Percentiles rank a stretch among this genome's conserved stretches.
Conservation (phyloP, 1,284 basidiomycete species). For the Caloboletus inedulis region DNA sequence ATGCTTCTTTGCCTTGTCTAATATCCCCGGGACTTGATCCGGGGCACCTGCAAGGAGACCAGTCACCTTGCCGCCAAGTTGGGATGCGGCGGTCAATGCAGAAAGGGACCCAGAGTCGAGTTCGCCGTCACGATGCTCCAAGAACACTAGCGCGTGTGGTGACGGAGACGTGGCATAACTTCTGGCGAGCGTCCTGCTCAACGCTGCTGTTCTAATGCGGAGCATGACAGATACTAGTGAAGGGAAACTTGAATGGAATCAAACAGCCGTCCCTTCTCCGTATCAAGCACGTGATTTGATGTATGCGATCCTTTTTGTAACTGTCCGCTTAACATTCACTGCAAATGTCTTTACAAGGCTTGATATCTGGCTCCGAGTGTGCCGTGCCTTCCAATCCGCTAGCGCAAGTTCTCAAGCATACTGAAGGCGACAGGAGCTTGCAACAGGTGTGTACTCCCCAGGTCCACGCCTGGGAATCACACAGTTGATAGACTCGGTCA, state of each 20-base stretch:
- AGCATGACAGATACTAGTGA: constrained; percentile 35
- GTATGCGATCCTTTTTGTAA: not conserved
- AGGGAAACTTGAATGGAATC: not conserved
- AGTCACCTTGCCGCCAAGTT: constrained; percentile 84
- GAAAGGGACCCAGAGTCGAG: constrained; percentile 86
- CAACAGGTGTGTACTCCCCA: constrained; percentile 60
- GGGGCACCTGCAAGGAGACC: constrained; percentile 83
- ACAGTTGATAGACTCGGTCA: constrained; percentile 28
- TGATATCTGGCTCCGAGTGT: constrained; percentile 92
- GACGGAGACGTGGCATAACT: constrained; percentile 54
- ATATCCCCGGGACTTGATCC: constrained; percentile 64
- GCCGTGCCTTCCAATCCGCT: constrained; percentile 84
- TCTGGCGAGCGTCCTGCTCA: constrained; percentile 36
- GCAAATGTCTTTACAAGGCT: constrained; percentile 69
- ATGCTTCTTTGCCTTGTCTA: constrained; percentile 81
- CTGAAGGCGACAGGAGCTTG: constrained; percentile 85
- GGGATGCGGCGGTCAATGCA: constrained; percentile 84
- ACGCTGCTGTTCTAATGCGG: constrained; percentile 29
- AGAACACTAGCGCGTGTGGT: constrained; percentile 77
- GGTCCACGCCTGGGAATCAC: not conserved
- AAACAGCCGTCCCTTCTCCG: not conserved
- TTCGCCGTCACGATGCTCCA: constrained; percentile 84
- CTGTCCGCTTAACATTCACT: not conserved
- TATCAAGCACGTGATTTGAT: constrained; percentile 20
- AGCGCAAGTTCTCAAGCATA: constrained; percentile 87